Conservation (phyloP, 129 eudicot species). For the Sambucus nigra region DNA sequence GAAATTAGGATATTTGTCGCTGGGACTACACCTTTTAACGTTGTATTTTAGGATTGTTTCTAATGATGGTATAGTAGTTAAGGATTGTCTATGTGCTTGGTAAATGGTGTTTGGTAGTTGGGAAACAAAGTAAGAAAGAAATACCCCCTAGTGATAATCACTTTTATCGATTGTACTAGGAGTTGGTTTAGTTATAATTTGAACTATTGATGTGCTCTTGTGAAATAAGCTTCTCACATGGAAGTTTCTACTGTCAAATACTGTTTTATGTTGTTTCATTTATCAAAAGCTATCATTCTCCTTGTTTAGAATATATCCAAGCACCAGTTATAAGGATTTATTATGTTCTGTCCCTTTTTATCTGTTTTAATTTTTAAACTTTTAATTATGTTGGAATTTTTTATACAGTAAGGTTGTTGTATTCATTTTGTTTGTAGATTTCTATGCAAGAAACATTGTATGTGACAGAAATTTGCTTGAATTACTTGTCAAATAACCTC, state of each 20-base stretch:
- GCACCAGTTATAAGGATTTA: too few relatives aligned
- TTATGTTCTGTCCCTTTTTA: too few relatives aligned
- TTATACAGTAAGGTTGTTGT: too few relatives aligned
- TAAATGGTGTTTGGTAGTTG: neutral
- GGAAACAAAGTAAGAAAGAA: constrained; percentile 4
- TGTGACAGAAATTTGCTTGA: too few relatives aligned
- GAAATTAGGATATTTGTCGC: constrained; percentile 33
- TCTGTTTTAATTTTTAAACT: too few relatives aligned
- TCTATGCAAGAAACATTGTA: too few relatives aligned
- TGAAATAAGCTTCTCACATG: constrained; percentile 28
- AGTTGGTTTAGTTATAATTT: constrained; percentile 16
- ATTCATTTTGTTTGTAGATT: too few relatives aligned
- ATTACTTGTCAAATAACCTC: too few relatives aligned
- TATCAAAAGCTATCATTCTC: constrained; percentile 9
- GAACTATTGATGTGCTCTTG: constrained; percentile 4
- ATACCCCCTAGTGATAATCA: constrained; percentile 25
- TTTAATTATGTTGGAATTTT: too few relatives aligned
- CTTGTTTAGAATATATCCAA: neutral
- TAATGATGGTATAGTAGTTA: neutral
- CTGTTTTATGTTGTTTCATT: neutral
- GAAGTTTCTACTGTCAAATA: neutral
- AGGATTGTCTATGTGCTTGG: neutral
- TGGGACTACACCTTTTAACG: constrained; percentile 32
- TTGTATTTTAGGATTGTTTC: constrained; percentile 12
- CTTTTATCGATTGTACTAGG: constrained; percentile 31